phyloP scores from a whole-genome alignment of 1,139 yeast species.

The Taiozyma sp. region DNA sequence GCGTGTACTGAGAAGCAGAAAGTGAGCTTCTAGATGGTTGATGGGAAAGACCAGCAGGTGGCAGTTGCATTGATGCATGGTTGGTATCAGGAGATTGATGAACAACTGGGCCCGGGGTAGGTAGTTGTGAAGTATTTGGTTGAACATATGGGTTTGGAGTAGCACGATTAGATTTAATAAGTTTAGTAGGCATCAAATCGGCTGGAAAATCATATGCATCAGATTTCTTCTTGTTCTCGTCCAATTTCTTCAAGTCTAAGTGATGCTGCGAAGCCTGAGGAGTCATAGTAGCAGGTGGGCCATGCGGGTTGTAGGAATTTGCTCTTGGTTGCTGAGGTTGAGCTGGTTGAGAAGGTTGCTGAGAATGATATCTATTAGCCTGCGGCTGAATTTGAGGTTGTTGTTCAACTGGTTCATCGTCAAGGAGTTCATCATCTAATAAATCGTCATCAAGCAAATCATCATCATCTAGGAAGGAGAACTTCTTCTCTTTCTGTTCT shows the following conservation, averaged over 20 bases:
- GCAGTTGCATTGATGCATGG: background rate
- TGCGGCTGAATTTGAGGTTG: background rate
- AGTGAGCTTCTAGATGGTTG: conserved; percentile 5
- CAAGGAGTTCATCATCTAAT: conserved; percentile 34
- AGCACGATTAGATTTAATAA: conserved; percentile 26
- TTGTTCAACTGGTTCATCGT: conserved; percentile 13
- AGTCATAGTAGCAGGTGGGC: conserved; percentile 3
- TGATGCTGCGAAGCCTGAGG: conserved; percentile 12
- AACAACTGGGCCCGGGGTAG: background rate
- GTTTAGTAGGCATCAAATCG: conserved; percentile 43
- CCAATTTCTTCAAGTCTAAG: conserved; percentile 31
- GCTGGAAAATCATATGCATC: conserved; percentile 81
- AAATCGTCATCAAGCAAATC: conserved; percentile 38
- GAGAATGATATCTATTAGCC: background rate
- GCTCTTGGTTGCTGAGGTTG: background rate
- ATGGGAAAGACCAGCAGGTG: conserved; percentile 14
- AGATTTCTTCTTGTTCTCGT: conserved; percentile 47
- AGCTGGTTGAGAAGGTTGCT: background rate
- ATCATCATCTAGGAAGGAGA: conserved; percentile 19
- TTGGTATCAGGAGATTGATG: background rate
- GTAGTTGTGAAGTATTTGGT: background rate
- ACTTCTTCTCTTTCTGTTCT: conserved; percentile 7
- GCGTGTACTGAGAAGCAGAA: background rate
- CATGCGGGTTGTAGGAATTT: conserved; percentile 3
- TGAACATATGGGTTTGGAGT: conserved; percentile 4